These are phyloP conservation scores for Colletotrichum plurivorum DNA, from an alignment of 2,329 filamentous ascomycete species.

Conservation along the genomic window DNA sequence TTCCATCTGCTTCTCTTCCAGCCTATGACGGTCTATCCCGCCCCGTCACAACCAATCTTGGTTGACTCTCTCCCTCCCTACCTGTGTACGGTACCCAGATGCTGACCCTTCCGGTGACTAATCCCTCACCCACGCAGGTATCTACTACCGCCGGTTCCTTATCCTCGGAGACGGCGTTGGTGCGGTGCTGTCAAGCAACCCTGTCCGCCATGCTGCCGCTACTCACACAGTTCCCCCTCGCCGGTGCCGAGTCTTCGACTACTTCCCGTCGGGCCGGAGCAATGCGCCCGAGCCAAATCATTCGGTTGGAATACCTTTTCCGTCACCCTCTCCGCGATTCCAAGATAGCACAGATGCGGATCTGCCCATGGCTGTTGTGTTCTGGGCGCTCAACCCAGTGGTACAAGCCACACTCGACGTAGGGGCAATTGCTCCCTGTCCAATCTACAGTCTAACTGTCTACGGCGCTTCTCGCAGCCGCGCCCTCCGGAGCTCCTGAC, in stretches of 20 bases:
- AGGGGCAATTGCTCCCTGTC: background rate
- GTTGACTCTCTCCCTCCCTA: background rate
- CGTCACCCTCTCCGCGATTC: constrained; percentile 4
- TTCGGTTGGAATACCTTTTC: background rate
- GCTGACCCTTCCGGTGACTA: background rate
- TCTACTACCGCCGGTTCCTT: background rate
- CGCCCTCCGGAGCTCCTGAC: background rate
- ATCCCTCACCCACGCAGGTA: background rate
- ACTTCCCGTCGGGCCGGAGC: constrained; percentile 14
- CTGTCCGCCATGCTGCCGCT: background rate
- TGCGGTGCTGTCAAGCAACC: background rate
- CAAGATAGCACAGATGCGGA: background rate
- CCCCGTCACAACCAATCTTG: constrained; percentile 12
- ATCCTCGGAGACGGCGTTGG: background rate
- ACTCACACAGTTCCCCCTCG: background rate
- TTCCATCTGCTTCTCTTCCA: background rate
- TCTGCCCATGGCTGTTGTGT: too few relatives aligned
- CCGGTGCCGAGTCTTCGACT: background rate
- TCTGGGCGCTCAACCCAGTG: background rate
- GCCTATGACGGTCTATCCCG: constrained; percentile 12
- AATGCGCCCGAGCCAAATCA: background rate
- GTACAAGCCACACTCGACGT: background rate
- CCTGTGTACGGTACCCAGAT: constrained; percentile 7
- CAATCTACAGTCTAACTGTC: background rate
- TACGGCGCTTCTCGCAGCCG: background rate